Evolutionary conservation across 148 eudicot genomes (phyloP).

Genomic region (Polygonum aviculare): DNA sequence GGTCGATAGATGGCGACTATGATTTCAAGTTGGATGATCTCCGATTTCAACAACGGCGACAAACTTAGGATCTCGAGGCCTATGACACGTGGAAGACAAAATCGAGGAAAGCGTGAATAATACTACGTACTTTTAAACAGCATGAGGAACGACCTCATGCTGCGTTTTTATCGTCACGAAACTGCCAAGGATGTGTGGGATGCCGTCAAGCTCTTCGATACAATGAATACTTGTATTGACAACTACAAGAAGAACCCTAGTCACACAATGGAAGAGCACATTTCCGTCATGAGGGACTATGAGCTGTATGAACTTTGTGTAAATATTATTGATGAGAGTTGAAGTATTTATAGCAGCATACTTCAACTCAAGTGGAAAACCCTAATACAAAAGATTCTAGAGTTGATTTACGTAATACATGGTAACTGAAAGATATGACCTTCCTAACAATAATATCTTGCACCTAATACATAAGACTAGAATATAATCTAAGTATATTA

Average conservation of each 20-base stretch:
- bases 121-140: background rate
- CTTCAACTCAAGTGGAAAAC: no score
- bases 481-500: no score
- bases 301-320: no score
- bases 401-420: no score
- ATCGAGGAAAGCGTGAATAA: background rate
- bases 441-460: no score
- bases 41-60: background rate
- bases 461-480: no score
- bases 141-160: background rate
- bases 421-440: no score
- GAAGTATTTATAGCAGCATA: no score
- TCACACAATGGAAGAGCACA: background rate
- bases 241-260: background rate
- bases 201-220: background rate
- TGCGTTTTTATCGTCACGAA: background rate
- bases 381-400: no score
- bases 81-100: background rate
- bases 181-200: background rate
- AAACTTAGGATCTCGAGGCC: background rate
- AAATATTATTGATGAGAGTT: no score
- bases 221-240: background rate
- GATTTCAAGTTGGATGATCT: background rate
- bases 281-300: background rate
- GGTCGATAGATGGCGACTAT: background rate